These are phyloP conservation scores for Pythium folliculosum DNA, from an alignment of 352 stramenopile genomes.

Conservation along the genomic window DNA sequence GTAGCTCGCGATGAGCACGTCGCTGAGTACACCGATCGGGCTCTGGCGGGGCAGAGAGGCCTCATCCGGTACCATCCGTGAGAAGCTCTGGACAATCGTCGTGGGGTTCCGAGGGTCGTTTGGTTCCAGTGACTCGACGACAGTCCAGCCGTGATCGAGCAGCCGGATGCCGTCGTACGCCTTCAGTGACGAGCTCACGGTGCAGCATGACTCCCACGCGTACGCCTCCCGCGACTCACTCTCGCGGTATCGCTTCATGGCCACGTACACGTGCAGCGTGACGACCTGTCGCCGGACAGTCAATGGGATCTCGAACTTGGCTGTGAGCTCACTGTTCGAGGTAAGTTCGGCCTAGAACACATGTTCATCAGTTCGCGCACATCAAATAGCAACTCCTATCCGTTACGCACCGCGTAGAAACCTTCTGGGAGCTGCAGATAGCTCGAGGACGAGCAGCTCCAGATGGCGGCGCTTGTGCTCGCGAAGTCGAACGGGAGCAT, in stretches of 20 bases:
- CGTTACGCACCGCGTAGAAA: conserved; percentile 6
- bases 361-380: too few species aligned
- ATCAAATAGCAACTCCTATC: too few species aligned
- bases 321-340: neutral
- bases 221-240: neutral
- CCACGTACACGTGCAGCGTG: neutral
- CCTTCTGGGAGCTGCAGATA: conserved; percentile 7
- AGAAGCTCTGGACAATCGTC: conserved; percentile 13
- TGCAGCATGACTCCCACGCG: conserved; percentile 7
- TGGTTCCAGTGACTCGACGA: neutral
- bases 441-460: conserved; percentile 7
- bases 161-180: conserved; percentile 5
- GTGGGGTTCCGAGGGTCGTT: neutral
- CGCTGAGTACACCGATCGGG: neutral
- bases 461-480: conserved; percentile 3
- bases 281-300: neutral
- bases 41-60: neutral
- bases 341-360: neutral
- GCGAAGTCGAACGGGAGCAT: conserved; percentile 11
- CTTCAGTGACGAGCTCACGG: neutral
- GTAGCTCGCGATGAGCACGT: conserved; percentile 14
- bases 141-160: conserved; percentile 9
- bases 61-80: neutral
- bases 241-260: conserved; percentile 3
- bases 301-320: neutral